Conservation (phyloP, 2,329 filamentous ascomycete genomes). For the Penicillium sp. region DNA sequence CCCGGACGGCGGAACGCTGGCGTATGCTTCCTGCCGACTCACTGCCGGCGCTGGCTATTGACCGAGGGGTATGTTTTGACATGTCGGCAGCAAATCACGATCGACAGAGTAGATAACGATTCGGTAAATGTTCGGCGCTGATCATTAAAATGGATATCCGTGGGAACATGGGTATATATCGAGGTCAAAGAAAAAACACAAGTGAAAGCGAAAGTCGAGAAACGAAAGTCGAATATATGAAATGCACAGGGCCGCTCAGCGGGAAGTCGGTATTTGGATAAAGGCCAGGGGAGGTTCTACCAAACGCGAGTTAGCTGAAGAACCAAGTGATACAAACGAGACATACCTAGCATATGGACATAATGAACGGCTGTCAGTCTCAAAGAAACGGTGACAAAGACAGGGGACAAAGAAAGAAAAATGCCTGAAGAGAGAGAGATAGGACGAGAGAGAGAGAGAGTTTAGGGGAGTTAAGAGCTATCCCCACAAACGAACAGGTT, state of each 20-base stretch:
- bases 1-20: constrained; percentile 13
- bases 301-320: constrained; percentile 20
- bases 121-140: background rate
- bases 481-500: constrained; percentile 5
- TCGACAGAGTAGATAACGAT: background rate
- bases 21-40: constrained; percentile 16
- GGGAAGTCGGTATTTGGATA: constrained; percentile 17
- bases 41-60: constrained; percentile 23
- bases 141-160: constrained; percentile 23
- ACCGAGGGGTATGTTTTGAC: constrained; percentile 16
- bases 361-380: constrained; percentile 21
- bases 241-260: constrained; percentile 15
- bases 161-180: constrained; percentile 21
- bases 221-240: constrained; percentile 10
- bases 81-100: constrained; percentile 8
- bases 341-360: constrained; percentile 21
- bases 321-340: constrained; percentile 10
- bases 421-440: constrained; percentile 1
- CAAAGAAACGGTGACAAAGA: background rate
- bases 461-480: constrained; percentile 1
- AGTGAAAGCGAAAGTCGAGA: constrained; percentile 13
- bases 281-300: constrained; percentile 19
- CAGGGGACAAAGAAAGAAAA: background rate
- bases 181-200: constrained; percentile 8
- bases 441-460: constrained; percentile 7